Percentiles rank a stretch among this genome's conserved stretches.
Evolutionary conservation across 163 green algal genomes (phyloP).

Genomic region (Chlorella variabilis): DNA sequence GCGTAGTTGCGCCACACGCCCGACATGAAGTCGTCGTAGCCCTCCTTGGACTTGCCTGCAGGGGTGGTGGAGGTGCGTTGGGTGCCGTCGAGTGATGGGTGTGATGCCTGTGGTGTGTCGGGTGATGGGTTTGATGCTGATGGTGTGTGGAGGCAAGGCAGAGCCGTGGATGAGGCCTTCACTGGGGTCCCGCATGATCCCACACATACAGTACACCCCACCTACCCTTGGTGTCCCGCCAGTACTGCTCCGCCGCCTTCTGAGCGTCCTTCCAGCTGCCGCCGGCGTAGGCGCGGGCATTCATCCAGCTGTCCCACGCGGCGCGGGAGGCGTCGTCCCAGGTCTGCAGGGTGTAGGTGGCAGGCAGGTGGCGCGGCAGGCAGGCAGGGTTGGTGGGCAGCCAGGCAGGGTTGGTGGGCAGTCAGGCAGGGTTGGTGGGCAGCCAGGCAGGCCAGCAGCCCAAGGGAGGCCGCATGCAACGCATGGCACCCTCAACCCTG

Average conservation of each 20-base stretch:
- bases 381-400: too few species aligned
- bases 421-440: too few species aligned
- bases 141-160: background rate
- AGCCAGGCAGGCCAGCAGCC: too few species aligned
- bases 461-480: too few species aligned
- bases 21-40: conserved; percentile 42
- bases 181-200: too few species aligned
- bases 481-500: too few species aligned
- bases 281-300: conserved; percentile 19
- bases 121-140: background rate
- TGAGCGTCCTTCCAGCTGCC: conserved; percentile 40
- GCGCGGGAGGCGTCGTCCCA: conserved; percentile 43
- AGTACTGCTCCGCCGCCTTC: conserved; percentile 43
- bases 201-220: too few species aligned
- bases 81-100: background rate
- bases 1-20: conserved; percentile 21
- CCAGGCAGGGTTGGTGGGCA: too few species aligned
- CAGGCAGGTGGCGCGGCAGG: background rate
- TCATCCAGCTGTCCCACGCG: conserved; percentile 31
- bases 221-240: conserved; percentile 41
- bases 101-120: background rate
- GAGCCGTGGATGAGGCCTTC: too few species aligned
- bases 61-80: background rate
- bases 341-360: conserved; percentile 15
- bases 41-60: conserved; percentile 41